A percentile compares a stretch with the other conserved stretches of the same genome.
phyloP scores from a whole-genome alignment of 345 rosid species.

The Chamaenerion angustifolium region DNA sequence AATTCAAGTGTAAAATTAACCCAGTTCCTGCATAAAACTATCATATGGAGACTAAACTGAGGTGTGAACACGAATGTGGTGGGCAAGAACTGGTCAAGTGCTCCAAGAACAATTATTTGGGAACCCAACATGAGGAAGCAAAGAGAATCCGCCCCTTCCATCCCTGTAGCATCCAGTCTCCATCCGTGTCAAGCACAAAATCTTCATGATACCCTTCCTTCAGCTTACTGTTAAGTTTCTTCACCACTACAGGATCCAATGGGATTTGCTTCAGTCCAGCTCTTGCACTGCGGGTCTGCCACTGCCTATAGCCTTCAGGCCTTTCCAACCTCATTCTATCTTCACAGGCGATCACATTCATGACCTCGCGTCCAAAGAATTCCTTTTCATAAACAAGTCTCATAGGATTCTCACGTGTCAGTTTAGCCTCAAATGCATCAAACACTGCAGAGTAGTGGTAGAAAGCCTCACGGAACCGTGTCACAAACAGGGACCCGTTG shows the following conservation, averaged over 20 bases:
- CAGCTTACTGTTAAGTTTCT: slow-evolving; percentile 16
- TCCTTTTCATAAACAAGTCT: slow-evolving; percentile 21
- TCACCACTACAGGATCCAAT: slow-evolving; percentile 15
- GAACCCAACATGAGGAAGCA: slow-evolving; percentile 33
- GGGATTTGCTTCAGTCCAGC: slow-evolving; percentile 30
- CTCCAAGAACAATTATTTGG: background rate
- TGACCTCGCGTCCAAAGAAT: slow-evolving; percentile 21
- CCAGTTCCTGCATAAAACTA: too few species aligned
- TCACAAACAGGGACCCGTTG: slow-evolving; percentile 26
- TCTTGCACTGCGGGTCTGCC: slow-evolving; percentile 25
- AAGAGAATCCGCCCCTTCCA: slow-evolving; percentile 33
- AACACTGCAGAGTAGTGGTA: slow-evolving; percentile 27
- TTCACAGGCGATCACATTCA: slow-evolving; percentile 30
- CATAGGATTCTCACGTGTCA: slow-evolving; percentile 20
- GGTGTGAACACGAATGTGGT: too few species aligned
- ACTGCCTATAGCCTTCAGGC: slow-evolving; percentile 36
- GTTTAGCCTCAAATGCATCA: slow-evolving; percentile 19
- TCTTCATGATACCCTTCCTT: slow-evolving; percentile 22
- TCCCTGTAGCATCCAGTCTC: slow-evolving; percentile 32
- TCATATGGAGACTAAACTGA: too few species aligned
- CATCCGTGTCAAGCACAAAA: slow-evolving; percentile 22
- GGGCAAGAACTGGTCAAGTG: too few species aligned
- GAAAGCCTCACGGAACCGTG: slow-evolving; percentile 33
- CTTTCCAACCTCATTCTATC: slow-evolving; percentile 26
- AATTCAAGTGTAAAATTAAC: too few species aligned